Base-by-base conservation (phyloP, 495 filamentous ascomycete genomes). In the Hyaloscypha finlandica region DNA sequence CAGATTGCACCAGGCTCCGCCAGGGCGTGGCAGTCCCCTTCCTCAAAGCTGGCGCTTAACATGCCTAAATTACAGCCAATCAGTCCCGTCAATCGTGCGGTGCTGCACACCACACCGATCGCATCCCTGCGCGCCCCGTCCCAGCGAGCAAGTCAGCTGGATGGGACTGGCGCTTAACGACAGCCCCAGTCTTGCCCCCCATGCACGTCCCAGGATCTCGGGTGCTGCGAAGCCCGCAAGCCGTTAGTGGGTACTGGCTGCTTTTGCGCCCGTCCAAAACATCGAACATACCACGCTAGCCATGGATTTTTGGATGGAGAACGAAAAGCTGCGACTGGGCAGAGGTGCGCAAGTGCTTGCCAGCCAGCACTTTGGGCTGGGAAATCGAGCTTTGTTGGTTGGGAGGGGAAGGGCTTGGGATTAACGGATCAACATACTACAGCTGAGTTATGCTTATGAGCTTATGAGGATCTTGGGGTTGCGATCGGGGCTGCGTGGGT, bases 371-470 rank as follows among this genome's bases (percentile, higher is more conserved):
- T 3, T 48, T 14, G 6, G 11, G 6, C 14, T n/a, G 31, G 20
- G 25, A 25, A 8, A n/a, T 12, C 42, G 22, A 22, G 19, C 30
- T 33, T 33, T 63, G 29, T 63, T 63, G 42, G 39, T 53, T 39
- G 45, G 16, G 22, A 25, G 16, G 29, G 42, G 11, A 19, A 5
- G 29, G 11, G 3, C 53, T 12, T 14, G 9, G 35, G 45, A 31
- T 32, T 12, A 33, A n/a, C 3, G 25, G 61, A 63, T 22, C 42
- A 32, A 12, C 22, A 25, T 22, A 4, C 32, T 32, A 20, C 14
- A 51, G 54, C 63, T 65, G 63, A 61, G 20, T 66, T 66, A 66
- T 66, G 64, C 64, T 66, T 61, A 66, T 66, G 60, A 61, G 64
- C 64, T 66, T 61, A 66, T 66, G 57, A 19, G 19, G 39, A 61